Percentiles rank a stretch among this genome's conserved stretches.
phyloP scores from a whole-genome alignment of 225 moss, liverwort and hornwort species.

The Pseudoscleropodium purum region DNA sequence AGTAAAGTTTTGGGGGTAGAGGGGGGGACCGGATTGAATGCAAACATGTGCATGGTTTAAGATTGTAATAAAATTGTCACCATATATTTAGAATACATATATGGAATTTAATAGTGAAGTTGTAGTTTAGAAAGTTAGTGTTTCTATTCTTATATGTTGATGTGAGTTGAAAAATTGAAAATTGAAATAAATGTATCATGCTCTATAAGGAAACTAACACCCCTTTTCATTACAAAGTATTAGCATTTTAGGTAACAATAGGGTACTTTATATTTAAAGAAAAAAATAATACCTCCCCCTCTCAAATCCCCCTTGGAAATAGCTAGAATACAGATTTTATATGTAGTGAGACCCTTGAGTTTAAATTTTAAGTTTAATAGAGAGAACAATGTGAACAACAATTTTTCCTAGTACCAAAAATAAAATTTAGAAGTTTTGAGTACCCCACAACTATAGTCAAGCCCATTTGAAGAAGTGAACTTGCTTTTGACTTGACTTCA shows the following conservation, averaged over 20 bases:
- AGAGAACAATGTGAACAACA: neutral
- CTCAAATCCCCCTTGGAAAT: fast-evolving
- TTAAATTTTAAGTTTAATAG: neutral
- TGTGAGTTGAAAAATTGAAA: neutral
- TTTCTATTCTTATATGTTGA: fast-evolving
- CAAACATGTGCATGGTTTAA: neutral
- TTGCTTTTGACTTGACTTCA: neutral
- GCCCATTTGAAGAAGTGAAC: fast-evolving
- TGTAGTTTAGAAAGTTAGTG: neutral
- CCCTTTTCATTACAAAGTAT: neutral
- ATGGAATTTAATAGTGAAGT: neutral
- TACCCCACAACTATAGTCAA: fast-evolving
- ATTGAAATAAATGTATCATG: neutral
- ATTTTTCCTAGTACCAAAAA: neutral
- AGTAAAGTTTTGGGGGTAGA: neutral
- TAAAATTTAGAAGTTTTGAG: neutral
- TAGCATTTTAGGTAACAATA: neutral
- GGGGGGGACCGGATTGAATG: fast-evolving
- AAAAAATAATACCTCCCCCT: neutral
- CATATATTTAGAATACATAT: neutral
- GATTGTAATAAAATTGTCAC: neutral
- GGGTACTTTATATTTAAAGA: neutral
- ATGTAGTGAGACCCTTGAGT: neutral
- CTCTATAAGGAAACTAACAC: neutral
- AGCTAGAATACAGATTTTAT: neutral